phyloP scores from a whole-genome alignment of 2,329 filamentous ascomycete species.

The Emmonsiellopsis sp. region DNA sequence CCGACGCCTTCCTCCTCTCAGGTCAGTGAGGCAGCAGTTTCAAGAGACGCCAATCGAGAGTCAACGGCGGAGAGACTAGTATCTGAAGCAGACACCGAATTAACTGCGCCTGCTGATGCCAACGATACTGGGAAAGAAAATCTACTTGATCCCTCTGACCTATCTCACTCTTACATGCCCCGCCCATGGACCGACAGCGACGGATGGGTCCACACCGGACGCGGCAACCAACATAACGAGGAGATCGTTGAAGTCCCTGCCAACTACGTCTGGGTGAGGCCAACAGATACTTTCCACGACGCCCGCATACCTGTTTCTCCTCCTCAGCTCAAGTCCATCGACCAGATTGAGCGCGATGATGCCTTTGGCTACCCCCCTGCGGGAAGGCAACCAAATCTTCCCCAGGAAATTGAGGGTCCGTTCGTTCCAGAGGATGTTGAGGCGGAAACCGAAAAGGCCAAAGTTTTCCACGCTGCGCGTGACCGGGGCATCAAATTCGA shows the following conservation, averaged over 20 bases:
- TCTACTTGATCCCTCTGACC: background rate
- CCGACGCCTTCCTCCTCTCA: too few species aligned
- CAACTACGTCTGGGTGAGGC: conserved; percentile 18
- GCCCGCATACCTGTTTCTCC: conserved; percentile 19
- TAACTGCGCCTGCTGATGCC: too few species aligned
- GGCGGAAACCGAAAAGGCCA: conserved; percentile 15
- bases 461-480: conserved; percentile 16
- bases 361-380: conserved; percentile 24
- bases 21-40: too few species aligned
- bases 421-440: conserved; percentile 19
- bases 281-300: conserved; percentile 21
- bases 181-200: conserved; percentile 20
- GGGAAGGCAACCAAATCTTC: conserved; percentile 24
- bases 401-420: conserved; percentile 3
- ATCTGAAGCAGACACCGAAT: background rate
- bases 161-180: conserved; percentile 8
- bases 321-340: conserved; percentile 17
- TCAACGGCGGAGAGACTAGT: background rate
- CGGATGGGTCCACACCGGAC: conserved; percentile 24
- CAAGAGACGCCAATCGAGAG: background rate
- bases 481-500: conserved; percentile 14
- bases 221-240: conserved; percentile 21
- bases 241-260: conserved; percentile 19
- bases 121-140: background rate
- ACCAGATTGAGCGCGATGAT: conserved; percentile 21